These are phyloP conservation scores for Spiraea crenata DNA, from an alignment of 331 rosid species.

Conservation along the genomic window DNA sequence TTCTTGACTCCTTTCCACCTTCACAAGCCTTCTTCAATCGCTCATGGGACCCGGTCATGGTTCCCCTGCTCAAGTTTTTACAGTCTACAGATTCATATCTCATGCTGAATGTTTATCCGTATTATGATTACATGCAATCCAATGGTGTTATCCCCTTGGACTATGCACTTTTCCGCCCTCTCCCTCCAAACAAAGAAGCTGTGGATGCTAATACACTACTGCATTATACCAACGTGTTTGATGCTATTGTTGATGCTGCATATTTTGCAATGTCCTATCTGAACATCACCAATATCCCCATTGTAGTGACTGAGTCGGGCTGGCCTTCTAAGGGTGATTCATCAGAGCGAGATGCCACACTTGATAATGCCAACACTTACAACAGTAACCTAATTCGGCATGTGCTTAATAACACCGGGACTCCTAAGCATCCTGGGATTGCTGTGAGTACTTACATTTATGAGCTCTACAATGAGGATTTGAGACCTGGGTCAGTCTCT, in stretches of 20 bases:
- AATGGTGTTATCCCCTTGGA: slow-evolving; percentile 78
- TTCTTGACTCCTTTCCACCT: slow-evolving; percentile 92
- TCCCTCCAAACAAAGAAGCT: slow-evolving; percentile 93
- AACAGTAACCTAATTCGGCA: slow-evolving; percentile 90
- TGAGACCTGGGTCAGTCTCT: slow-evolving; percentile 71
- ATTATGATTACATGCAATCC: slow-evolving; percentile 82
- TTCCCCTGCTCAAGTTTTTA: slow-evolving; percentile 76
- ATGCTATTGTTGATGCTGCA: slow-evolving; percentile 89
- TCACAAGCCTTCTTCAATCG: slow-evolving; percentile 94
- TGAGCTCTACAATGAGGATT: slow-evolving; percentile 90
- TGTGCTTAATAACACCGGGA: slow-evolving; percentile 83
- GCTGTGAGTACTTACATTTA: slow-evolving; percentile 85
- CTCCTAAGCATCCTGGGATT: slow-evolving; percentile 89
- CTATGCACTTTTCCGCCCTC: slow-evolving; percentile 87
- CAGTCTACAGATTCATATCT: slow-evolving; percentile 78
- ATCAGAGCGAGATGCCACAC: slow-evolving; percentile 65
- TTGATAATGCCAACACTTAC: slow-evolving; percentile 85
- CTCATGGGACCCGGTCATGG: slow-evolving; percentile 85
- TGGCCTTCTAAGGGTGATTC: slow-evolving; percentile 95
- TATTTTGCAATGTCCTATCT: slow-evolving; percentile 84
- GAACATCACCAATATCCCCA: slow-evolving; percentile 71
- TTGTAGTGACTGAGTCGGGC: slow-evolving; percentile 85
- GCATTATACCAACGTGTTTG: slow-evolving; percentile 92
- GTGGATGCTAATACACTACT: slow-evolving; percentile 86
- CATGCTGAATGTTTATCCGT: slow-evolving; percentile 89